These are phyloP conservation scores for Blastomyces gilchristii DNA, from an alignment of 2,329 filamentous ascomycete genomes.

Conservation along the genomic window DNA sequence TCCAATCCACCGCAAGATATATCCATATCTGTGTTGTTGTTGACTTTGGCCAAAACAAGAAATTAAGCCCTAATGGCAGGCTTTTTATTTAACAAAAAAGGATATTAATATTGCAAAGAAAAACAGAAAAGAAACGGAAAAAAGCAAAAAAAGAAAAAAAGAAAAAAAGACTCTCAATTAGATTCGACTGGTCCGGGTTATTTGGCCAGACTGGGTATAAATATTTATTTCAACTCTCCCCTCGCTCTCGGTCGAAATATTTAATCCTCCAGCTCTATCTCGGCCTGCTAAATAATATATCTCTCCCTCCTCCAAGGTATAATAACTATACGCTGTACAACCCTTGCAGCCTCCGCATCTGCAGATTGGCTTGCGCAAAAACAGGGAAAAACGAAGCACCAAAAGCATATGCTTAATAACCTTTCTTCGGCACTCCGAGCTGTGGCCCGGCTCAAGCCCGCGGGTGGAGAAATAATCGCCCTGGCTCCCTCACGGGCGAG, in stretches of 20 bases:
- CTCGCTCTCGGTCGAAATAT: not conserved
- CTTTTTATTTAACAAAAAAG: constrained; percentile 40
- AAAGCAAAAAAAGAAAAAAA: not conserved
- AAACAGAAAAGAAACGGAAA: not conserved
- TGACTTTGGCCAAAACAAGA: not conserved
- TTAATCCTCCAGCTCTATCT: too few species aligned
- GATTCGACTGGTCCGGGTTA: not conserved
- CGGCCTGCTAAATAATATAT: too few species aligned
- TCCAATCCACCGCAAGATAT: not conserved
- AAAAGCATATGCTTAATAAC: constrained; percentile 5
- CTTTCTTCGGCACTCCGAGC: constrained; percentile 14
- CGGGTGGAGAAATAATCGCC: constrained; percentile 28
- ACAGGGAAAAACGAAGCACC: not conserved
- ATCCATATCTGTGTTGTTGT: not conserved
- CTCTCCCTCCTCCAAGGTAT: not conserved
- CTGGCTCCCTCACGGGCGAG: constrained; percentile 41
- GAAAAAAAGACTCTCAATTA: not conserved
- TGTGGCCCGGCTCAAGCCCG: constrained; percentile 21
- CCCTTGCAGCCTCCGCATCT: not conserved
- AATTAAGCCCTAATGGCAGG: not conserved
- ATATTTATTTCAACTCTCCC: not conserved
- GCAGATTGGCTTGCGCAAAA: constrained; percentile 1
- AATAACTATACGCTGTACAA: too few species aligned
- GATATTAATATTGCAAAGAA: not conserved
- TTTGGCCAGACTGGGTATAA: not conserved